A percentile compares a stretch with the other conserved stretches of the same genome.
Evolutionary conservation across 2,329 filamentous ascomycete species (phyloP).

Genomic region (Penicillium concentricum): DNA sequence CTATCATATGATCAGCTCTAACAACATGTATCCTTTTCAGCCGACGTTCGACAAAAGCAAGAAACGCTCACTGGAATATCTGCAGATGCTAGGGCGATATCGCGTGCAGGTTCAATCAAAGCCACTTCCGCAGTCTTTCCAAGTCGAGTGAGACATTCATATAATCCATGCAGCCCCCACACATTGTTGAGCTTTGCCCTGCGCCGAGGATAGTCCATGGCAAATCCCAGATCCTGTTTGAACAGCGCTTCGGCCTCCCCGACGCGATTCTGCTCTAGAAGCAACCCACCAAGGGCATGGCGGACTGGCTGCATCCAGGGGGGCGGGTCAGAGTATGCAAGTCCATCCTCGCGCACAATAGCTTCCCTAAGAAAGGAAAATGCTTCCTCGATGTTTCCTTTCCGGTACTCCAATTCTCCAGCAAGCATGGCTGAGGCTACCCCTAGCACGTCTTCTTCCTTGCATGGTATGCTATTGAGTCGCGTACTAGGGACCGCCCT

Average conservation of each 20-base stretch:
- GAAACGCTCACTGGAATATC: constrained; percentile 59
- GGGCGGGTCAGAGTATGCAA: constrained; percentile 71
- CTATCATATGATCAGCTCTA: no score
- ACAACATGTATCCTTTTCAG: not conserved
- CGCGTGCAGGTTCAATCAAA: constrained; percentile 48
- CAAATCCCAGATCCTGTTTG: constrained; percentile 58
- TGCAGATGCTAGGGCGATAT: constrained; percentile 52
- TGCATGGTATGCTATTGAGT: constrained; percentile 64
- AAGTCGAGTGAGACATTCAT: constrained; percentile 62
- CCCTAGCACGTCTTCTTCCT: constrained; percentile 55
- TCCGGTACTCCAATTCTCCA: constrained; percentile 69
- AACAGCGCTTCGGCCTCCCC: constrained; percentile 57
- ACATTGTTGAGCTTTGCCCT: constrained; percentile 68
- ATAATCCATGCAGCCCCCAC: constrained; percentile 69
- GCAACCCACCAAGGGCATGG: constrained; percentile 66
- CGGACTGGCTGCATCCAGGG: constrained; percentile 72
- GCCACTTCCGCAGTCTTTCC: constrained; percentile 47
- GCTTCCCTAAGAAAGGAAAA: constrained; percentile 58
- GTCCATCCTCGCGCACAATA: constrained; percentile 58
- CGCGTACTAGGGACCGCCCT: constrained; percentile 56
- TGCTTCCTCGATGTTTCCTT: constrained; percentile 55
- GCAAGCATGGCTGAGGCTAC: constrained; percentile 64
- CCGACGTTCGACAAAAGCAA: constrained; percentile 51
- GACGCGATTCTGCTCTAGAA: constrained; percentile 61
- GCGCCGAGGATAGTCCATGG: constrained; percentile 55